Evolutionary conservation across 768 basidiomycete species (phyloP), one percentile per base, ranked within the genome.

Genomic region (Suillus bovinus): DNA sequence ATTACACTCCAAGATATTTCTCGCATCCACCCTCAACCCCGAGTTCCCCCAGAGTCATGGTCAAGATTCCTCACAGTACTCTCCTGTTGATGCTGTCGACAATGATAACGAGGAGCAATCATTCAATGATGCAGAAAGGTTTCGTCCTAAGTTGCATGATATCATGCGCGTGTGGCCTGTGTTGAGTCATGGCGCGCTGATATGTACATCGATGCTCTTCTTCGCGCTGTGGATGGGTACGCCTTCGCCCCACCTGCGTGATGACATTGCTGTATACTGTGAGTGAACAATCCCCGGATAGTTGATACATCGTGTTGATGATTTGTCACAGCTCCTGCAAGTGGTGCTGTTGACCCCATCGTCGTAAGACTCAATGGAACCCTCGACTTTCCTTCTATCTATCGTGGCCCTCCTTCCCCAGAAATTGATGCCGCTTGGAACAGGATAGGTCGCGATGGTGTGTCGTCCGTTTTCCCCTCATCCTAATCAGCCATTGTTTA

Each of bases 151-250:
- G 20, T 24, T 10, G 14, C 29, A 11, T n/a, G 14, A 3, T 7
- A 31, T 13, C 10, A 4, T 52, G 20, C 50, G 29, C 20, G 9
- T 29, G 49, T 61, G 65, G 63, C 22, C 13, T 6, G 6, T 22
- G n/a, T 31, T 66, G 36, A 44, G 16, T n/a, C 63, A 52, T n/a
- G 46, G 53, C 16, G 9, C 27, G 27, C 39, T 60, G 5, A 14
- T 52, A 17, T 49, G 49, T 31, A 17, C 61, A 22, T 57, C 54
- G n/a, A 8, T 49, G 3, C 4, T 62, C 33, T 60, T 62, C 44
- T 65, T 67, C 17, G n/a, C 34, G 38, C 36, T 67, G 31, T 67
- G 66, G 61, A 49, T 58, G 33, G 16, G 29, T 9, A 52, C 50
- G 29, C 50, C 50, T 20, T 52, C 42, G n/a, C 5, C 41, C 6